phyloP scores from a whole-genome alignment of 441 rosid genomes.

The Metrosideros polymorpha region DNA sequence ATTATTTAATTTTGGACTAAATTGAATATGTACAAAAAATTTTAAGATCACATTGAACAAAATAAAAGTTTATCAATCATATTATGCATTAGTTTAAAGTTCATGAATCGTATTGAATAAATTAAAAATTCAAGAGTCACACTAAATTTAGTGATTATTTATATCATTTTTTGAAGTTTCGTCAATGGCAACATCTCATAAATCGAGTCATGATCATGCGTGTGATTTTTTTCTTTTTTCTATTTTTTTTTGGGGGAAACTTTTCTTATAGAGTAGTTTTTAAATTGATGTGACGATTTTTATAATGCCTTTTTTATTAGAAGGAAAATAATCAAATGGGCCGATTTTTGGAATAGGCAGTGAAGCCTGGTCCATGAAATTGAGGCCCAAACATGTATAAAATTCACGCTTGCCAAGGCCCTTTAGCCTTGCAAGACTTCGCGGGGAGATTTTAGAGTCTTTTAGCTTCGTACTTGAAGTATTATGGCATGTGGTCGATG shows the following conservation, averaged over 20 bases:
- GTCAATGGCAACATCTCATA: neutral
- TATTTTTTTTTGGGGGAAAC: neutral
- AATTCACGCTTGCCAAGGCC: neutral
- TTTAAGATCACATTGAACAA: too few relatives aligned
- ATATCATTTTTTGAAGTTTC: too few relatives aligned
- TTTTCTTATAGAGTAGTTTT: fast-evolving
- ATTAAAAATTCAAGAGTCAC: too few relatives aligned
- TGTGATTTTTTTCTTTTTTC: neutral
- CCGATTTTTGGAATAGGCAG: neutral
- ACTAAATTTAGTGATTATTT: too few relatives aligned
- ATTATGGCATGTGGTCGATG: too few relatives aligned
- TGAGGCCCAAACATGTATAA: fast-evolving
- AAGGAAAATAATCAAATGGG: neutral
- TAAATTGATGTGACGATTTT: neutral
- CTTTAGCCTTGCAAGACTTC: neutral
- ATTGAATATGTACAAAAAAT: too few relatives aligned
- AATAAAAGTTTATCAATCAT: too few relatives aligned
- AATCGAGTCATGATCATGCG: neutral
- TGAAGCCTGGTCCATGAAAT: neutral
- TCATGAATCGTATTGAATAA: too few relatives aligned
- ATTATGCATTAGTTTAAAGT: too few relatives aligned
- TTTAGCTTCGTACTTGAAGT: neutral
- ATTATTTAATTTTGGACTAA: too few relatives aligned
- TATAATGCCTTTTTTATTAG: too few relatives aligned
- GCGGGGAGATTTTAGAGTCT: neutral